Conservation (phyloP, 371 early-diverging fungal genomes). For the Mucor piriformis region DNA sequence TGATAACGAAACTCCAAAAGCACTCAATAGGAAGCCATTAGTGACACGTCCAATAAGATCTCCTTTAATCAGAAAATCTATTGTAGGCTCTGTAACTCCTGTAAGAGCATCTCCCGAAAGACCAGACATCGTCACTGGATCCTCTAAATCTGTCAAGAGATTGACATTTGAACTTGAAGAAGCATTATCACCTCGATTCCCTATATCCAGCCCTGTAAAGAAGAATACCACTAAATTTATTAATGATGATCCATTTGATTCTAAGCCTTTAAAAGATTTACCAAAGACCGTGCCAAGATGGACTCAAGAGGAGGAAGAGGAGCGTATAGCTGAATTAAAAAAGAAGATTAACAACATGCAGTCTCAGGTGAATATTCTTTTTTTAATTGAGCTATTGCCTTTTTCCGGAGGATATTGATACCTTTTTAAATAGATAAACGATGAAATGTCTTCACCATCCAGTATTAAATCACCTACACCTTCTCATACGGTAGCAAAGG, state of each 20-base stretch:
- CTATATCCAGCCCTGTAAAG: background rate
- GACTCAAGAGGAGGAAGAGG: background rate
- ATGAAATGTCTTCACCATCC: no score
- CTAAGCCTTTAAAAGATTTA: background rate
- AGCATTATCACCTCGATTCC: constrained; percentile 2
- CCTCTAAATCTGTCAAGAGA: constrained; percentile 13
- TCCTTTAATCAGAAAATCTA: background rate
- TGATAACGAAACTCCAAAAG: no score
- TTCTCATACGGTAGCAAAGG: no score
- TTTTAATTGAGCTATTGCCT: no score
- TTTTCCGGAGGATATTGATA: no score
- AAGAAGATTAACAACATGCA: background rate
- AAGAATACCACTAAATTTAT: background rate
- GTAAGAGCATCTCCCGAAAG: background rate
- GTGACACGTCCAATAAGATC: background rate
- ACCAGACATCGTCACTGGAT: constrained; percentile 4
- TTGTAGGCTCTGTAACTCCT: background rate
- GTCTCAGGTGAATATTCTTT: background rate
- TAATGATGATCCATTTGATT: background rate
- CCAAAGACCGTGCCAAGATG: no score
- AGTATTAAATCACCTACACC: no score
- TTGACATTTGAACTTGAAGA: constrained; percentile 12
- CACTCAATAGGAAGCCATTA: no score
- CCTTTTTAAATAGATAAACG: no score
- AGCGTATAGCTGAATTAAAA: background rate